phyloP scores from a whole-genome alignment of 805 yeast genomes.

The Yarrowia sp. region DNA sequence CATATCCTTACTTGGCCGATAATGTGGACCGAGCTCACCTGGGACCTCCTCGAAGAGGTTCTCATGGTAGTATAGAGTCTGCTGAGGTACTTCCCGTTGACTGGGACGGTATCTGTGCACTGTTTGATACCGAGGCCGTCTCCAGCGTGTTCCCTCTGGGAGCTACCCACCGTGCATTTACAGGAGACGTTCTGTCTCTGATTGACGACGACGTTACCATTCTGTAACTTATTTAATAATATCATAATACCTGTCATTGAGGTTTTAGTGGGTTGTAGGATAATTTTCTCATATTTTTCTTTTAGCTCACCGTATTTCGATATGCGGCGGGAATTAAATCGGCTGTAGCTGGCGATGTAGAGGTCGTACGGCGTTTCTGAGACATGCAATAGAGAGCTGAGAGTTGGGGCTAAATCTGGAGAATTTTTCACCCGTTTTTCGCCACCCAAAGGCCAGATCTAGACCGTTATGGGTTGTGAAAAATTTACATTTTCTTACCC shows the following conservation, averaged over 20 bases:
- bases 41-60: conserved; percentile 13
- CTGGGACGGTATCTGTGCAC: conserved; percentile 4
- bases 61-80: conserved; percentile 12
- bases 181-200: conserved; percentile 5
- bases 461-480: too few species aligned
- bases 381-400: too few species aligned
- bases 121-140: neutral
- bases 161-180: conserved; percentile 15
- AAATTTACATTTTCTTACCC: too few species aligned
- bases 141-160: conserved; percentile 6
- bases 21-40: conserved; percentile 14
- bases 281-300: too few species aligned
- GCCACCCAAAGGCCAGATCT: too few species aligned
- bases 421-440: too few species aligned
- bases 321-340: too few species aligned
- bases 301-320: too few species aligned
- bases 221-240: neutral
- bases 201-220: conserved; percentile 8
- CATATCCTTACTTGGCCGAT: neutral
- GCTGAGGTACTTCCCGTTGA: neutral
- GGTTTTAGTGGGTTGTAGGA: too few species aligned
- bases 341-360: too few species aligned
- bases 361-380: too few species aligned
- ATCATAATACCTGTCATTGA: neutral
- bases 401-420: too few species aligned